phyloP scores from a whole-genome alignment of 768 basidiomycete genomes.

The Auriscalpium vulgare region DNA sequence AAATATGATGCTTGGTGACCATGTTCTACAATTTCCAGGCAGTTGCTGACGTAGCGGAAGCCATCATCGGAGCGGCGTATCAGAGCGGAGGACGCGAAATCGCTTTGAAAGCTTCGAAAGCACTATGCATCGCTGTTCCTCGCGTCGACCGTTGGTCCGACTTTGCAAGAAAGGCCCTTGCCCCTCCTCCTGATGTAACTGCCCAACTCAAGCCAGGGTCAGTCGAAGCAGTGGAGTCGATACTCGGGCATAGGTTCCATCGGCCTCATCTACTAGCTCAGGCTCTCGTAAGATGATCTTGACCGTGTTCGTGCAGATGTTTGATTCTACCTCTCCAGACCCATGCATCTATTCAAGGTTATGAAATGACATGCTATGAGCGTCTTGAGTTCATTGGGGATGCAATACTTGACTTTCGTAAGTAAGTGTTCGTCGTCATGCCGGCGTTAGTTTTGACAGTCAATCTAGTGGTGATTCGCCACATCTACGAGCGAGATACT shows the following conservation, averaged over 20 bases:
- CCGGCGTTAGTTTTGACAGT: constrained; percentile 3
- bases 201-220: constrained; percentile 40
- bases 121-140: constrained; percentile 57
- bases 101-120: constrained; percentile 58
- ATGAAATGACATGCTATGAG: constrained; percentile 56
- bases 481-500: constrained; percentile 59
- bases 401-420: constrained; percentile 77
- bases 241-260: constrained; percentile 56
- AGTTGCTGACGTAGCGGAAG: constrained; percentile 79
- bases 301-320: not conserved
- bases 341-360: constrained; percentile 52
- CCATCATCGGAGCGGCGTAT: constrained; percentile 78
- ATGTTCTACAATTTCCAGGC: constrained; percentile 34
- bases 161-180: constrained; percentile 42
- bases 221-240: constrained; percentile 48
- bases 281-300: constrained; percentile 49
- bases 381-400: constrained; percentile 83
- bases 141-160: constrained; percentile 66
- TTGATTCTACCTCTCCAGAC: constrained; percentile 37
- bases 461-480: constrained; percentile 57
- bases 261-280: constrained; percentile 59
- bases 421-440: constrained; percentile 20
- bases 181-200: constrained; percentile 35
- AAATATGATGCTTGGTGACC: not conserved
- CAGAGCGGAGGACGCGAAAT: constrained; percentile 61